A percentile compares a stretch with the other conserved stretches of the same genome.
Conservation (phyloP, 306 rosid species). For the Cicer chorassanicum region DNA sequence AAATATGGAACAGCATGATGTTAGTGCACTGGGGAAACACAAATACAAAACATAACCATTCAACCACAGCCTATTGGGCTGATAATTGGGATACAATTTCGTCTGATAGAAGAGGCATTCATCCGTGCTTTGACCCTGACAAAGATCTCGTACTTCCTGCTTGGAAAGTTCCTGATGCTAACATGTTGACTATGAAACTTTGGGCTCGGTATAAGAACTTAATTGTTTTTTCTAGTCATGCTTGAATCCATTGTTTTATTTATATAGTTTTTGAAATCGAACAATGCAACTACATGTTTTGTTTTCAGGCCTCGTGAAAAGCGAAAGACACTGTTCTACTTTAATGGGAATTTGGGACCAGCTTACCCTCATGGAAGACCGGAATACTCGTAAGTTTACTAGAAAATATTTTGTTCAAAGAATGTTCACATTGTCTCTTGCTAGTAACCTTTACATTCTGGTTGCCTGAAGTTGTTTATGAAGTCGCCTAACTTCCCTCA, state of each 20-base stretch:
- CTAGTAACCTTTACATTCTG: conserved; percentile 26
- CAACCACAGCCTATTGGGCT: conserved; percentile 96
- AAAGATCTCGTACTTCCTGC: conserved; percentile 99
- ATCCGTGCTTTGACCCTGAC: conserved; percentile 90
- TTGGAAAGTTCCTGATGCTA: conserved; percentile 86
- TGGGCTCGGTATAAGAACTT: conserved; percentile 67
- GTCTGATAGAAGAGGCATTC: conserved; percentile 72
- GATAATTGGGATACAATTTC: conserved; percentile 86
- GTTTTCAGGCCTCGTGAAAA: conserved; percentile 68
- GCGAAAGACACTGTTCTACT: conserved; percentile 82
- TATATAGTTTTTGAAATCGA: conserved; percentile 12
- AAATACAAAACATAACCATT: conserved; percentile 82
- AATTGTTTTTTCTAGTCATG: conserved; percentile 38
- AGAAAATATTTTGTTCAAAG: conserved; percentile 12
- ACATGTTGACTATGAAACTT: conserved; percentile 60
- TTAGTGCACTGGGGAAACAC: conserved; percentile 99
- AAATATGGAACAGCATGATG: conserved; percentile 99
- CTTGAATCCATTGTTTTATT: conserved; percentile 17
- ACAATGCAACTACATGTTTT: conserved; percentile 35
- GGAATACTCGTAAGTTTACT: conserved; percentile 69
- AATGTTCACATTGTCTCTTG: conserved; percentile 4
- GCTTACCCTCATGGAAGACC: conserved; percentile 77
- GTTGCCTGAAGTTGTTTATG: conserved; percentile 6
- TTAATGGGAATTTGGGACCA: conserved; percentile 89
- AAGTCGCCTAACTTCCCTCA: conserved; percentile 30